These are phyloP conservation scores for thale cress (Arabidopsis thaliana) DNA, from an alignment of 345 rosid genomes.

Conservation along the genomic window TAIR10.1 NC_003075.7:8896501-8897000, in stretches of 20 bases:
- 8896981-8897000: conserved; percentile 35
- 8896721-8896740: background rate
- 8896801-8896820: conserved; percentile 2
- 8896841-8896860: background rate
- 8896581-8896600: background rate
- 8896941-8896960: conserved; percentile 91
- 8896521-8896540: conserved; percentile 67
- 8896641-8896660: background rate
- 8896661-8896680: background rate
- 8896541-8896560: conserved; percentile 95
- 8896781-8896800: conserved; percentile 1
- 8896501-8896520: conserved; percentile 89
- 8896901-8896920: conserved; percentile 26
- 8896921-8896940: conserved; percentile 95
- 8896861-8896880: conserved; percentile 5
- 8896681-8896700: conserved; percentile 1
- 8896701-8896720: conserved; percentile 14
- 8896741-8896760: conserved; percentile 9
- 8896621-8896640: conserved; percentile 8
- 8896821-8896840: conserved; percentile 7
- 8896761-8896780: background rate
- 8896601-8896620: conserved; percentile 23
- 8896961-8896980: conserved; percentile 99
- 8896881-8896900: background rate
- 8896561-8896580: conserved; percentile 99